Conservation (phyloP, 495 filamentous ascomycete species). For the Friedmanniomyces simplex region DNA sequence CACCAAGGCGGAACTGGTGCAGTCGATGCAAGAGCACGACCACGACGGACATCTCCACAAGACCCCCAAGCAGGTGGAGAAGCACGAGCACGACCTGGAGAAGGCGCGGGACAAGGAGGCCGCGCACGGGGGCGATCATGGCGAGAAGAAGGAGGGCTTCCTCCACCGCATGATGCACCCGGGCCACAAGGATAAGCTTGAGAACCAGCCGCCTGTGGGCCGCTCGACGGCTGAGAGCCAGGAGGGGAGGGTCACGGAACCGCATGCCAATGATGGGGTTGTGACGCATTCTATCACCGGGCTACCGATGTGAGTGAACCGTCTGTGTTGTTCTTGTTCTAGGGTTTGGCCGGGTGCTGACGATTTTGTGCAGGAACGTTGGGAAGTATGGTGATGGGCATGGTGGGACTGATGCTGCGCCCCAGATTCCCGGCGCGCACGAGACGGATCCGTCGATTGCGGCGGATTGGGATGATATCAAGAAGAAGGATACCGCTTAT, state of each 20-base stretch:
- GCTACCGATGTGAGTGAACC: slow-evolving; percentile 15
- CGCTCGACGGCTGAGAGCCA: too few species aligned
- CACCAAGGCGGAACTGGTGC: neutral
- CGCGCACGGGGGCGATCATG: slow-evolving; percentile 8
- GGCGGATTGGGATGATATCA: slow-evolving; percentile 22
- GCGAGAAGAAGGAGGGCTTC: slow-evolving; percentile 19
- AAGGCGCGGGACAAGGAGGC: slow-evolving; percentile 22
- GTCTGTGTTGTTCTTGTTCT: too few species aligned
- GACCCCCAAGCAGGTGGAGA: slow-evolving; percentile 15
- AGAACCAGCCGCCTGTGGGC: too few species aligned
- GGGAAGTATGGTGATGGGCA: slow-evolving; percentile 23
- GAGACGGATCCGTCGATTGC: neutral
- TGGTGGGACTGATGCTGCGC: slow-evolving; percentile 24
- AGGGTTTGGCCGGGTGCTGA: too few species aligned
- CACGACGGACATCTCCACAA: slow-evolving; percentile 21
- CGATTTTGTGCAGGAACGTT: slow-evolving; percentile 14
- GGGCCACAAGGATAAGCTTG: slow-evolving; percentile 16
- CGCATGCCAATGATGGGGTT: slow-evolving; percentile 2
- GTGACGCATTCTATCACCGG: slow-evolving; percentile 27
- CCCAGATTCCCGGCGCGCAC: slow-evolving; percentile 5
- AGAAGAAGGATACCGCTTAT: slow-evolving; percentile 24
- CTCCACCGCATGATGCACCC: slow-evolving; percentile 23
- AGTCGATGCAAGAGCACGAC: slow-evolving; percentile 22
- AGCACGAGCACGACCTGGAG: slow-evolving; percentile 16
- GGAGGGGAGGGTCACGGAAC: too few species aligned